phyloP scores from a whole-genome alignment of 768 basidiomycete genomes.

The Agaricus blazei region DNA sequence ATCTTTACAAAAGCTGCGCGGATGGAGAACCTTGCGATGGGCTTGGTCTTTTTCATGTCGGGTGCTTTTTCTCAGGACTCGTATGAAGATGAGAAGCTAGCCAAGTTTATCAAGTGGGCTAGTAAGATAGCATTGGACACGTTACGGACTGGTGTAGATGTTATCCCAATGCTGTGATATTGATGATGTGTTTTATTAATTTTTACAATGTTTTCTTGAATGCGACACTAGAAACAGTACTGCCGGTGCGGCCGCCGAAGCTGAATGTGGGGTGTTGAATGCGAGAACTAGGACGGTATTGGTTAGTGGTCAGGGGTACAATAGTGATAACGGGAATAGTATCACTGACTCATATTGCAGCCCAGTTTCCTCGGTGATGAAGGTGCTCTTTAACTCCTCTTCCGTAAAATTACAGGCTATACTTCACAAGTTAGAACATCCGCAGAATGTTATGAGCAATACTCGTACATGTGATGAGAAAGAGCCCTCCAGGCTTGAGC shows the following conservation, averaged over 20 bases:
- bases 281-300: slow-evolving; percentile 45
- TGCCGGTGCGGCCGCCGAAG: slow-evolving; percentile 77
- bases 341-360: slow-evolving; percentile 60
- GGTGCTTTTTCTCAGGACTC: slow-evolving; percentile 28
- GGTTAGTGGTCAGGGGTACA: not conserved
- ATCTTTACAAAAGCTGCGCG: slow-evolving; percentile 73
- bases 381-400: slow-evolving; percentile 57
- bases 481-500: slow-evolving; percentile 62
- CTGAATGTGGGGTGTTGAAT: slow-evolving; percentile 68
- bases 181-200: not conserved
- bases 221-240: slow-evolving; percentile 63
- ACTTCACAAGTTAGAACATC: not conserved
- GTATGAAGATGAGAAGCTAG: slow-evolving; percentile 26
- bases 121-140: slow-evolving; percentile 64
- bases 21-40: slow-evolving; percentile 63
- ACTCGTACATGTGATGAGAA: slow-evolving; percentile 75
- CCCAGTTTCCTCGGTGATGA: slow-evolving; percentile 41
- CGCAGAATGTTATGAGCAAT: not conserved
- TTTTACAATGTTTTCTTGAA: slow-evolving; percentile 40
- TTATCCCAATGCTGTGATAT: slow-evolving; percentile 31
- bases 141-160: slow-evolving; percentile 57
- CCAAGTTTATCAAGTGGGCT: slow-evolving; percentile 61
- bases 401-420: slow-evolving; percentile 84
- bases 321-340: not conserved
- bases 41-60: slow-evolving; percentile 68